Base-by-base conservation (phyloP, 768 basidiomycete genomes). In the Pholiota conissans region DNA sequence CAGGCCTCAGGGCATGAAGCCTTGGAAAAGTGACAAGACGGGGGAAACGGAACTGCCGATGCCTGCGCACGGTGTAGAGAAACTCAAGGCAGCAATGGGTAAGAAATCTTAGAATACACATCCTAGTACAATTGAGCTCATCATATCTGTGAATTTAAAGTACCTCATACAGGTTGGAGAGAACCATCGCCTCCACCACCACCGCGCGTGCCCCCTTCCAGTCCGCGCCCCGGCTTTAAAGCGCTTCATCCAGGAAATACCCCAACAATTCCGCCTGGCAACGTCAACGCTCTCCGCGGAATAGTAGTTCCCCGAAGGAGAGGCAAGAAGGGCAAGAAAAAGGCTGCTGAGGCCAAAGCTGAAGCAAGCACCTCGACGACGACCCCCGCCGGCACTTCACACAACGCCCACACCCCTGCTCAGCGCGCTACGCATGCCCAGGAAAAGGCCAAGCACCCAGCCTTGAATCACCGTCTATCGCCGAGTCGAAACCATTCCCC, bases 21-120 rank as follows among this genome's bases (percentile, higher is more conserved):
- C 60, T 14, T 67, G 65, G 65, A 60, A 58, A 49, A 51, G 57
- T 26, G 52, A 59, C 7, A 56, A 59, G 51, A 63, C 61, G 9
- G 59, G 60, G 8, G 37, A 48, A 28, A 52, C 47, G n/a, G 57
- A 63, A 11, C 22, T 42, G 1, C 63, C 63, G 4, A 56, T 67
- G 62, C 18, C 40, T 24, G 40, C 40, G 2, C 20, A 45, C 4
- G 52, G 54, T 18, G 34, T 64, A 5, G 16, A 52, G 5, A 49
- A 49, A 18, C 54, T 67, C 9, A 49, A 59, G 27, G 34, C 28
- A 40, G 62, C 58, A 20, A 64, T 67, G 60, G 55, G 64, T 65
- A 35, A 4, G 58, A 52, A 10, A 8, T 13, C 14, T 45, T 18
- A n/a, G 16, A 16, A 18, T 16, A n/a, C 37, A 16, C n/a, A 18